phyloP scores from a whole-genome alignment of 116 monocot species.

The Iris pallida region DNA sequence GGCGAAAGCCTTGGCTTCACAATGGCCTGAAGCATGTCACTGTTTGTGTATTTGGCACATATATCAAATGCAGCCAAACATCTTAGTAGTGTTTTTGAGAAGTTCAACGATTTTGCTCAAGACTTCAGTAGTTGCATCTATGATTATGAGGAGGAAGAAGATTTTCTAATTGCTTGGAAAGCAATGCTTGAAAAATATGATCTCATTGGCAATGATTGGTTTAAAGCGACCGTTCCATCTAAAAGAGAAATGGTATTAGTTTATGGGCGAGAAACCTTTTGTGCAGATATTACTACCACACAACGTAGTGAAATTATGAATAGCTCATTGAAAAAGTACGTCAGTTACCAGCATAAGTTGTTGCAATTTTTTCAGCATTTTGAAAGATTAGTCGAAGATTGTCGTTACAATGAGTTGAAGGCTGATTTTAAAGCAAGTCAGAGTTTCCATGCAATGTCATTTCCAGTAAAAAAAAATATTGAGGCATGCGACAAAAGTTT shows the following conservation, averaged over 20 bases:
- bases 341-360: not conserved
- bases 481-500: conserved; percentile 12
- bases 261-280: conserved; percentile 9
- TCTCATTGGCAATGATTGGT: conserved; percentile 16
- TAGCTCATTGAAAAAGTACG: conserved; percentile 4
- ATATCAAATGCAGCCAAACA: conserved; percentile 12
- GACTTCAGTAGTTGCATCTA: conserved; percentile 16
- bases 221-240: conserved; percentile 6
- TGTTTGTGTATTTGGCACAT: conserved; percentile 15
- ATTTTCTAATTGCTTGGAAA: conserved; percentile 8
- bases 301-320: not conserved
- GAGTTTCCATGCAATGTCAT: not conserved
- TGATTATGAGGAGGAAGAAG: conserved; percentile 20
- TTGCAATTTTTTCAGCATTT: conserved; percentile 13
- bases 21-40: conserved; percentile 10
- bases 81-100: conserved; percentile 18
- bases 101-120: conserved; percentile 20
- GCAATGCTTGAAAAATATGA: conserved; percentile 11
- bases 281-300: conserved; percentile 11
- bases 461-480: conserved; percentile 12
- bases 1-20: not conserved
- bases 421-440: conserved; percentile 12
- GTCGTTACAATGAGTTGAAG: not conserved
- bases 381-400: conserved; percentile 9
- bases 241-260: conserved; percentile 13